Conservation (phyloP, 164 flowering plant species). For the Aristolochia contorta region DNA sequence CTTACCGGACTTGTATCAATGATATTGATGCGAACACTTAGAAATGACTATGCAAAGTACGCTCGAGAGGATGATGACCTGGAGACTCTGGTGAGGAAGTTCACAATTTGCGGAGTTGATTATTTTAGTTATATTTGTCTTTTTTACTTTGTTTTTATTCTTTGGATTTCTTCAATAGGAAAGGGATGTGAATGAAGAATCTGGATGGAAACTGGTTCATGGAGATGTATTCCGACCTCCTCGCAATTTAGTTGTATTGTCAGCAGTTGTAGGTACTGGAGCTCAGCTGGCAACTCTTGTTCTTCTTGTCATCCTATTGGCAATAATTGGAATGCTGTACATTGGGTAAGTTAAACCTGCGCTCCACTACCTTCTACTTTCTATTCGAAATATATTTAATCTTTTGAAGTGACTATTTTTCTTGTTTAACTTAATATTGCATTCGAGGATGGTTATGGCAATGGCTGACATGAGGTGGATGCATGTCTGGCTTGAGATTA, state of each 20-base stretch:
- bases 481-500: too few relatives aligned
- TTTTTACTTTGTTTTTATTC: neutral
- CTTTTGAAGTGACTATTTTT: neutral
- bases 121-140: neutral
- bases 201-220: slow-evolving; percentile 99
- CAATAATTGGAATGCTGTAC: slow-evolving; percentile 86
- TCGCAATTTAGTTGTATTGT: slow-evolving; percentile 58
- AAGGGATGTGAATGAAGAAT: slow-evolving; percentile 97
- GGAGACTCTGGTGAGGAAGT: slow-evolving; percentile 62
- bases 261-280: slow-evolving; percentile 97
- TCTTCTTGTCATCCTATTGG: slow-evolving; percentile 85
- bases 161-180: slow-evolving; percentile 34
- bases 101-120: neutral
- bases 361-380: too few relatives aligned
- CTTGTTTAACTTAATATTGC: neutral
- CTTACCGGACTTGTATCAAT: slow-evolving; percentile 98
- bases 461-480: too few relatives aligned
- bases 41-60: slow-evolving; percentile 99
- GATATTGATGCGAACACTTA: slow-evolving; percentile 96
- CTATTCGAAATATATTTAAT: neutral
- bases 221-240: slow-evolving; percentile 98
- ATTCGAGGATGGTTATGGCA: too few relatives aligned
- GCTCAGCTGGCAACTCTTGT: slow-evolving; percentile 92
- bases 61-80: slow-evolving; percentile 99
- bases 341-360: slow-evolving; percentile 61